Evolutionary conservation across 1,139 yeast genomes (phyloP), one percentile per base, ranked within the genome.

Genomic region (Blastobotrys proliferans): DNA sequence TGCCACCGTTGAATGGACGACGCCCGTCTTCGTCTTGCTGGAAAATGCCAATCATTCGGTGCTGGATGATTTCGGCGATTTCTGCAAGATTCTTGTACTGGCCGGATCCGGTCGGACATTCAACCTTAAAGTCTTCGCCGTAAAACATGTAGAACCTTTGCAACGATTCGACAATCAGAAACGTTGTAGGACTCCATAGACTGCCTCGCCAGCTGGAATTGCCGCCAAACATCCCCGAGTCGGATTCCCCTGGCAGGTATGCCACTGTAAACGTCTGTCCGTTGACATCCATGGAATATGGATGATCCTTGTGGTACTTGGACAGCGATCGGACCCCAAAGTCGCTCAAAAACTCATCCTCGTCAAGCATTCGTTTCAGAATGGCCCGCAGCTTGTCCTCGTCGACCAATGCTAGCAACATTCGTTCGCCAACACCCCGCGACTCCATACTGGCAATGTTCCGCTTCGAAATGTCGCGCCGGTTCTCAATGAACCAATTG

Each of bases 201-300:
- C 97, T 97, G 4, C 97, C 97, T 66, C 97, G 76, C 97, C 97
- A 90, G 65, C 88, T 90, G 22, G 96, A 87, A 62, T 90, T 90
- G 52, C 97, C 97, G 45, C 97, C 97, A 73, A 90, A 90, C 78
- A 90, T 77, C 9, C 96, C 96, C 3, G 95, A 83, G 60, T 87
- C 94, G 17, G 95, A 84, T 63, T 90, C 97, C 17, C 95, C 97
- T 2, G 97, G 87, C 46, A 88, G 76, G 64, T 90, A 90, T 50
- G 77, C 79, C 27, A 90, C 95, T 30, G 71, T 69, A 63, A 83
- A 90, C 38, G 73, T 71, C 53, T 81, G 74, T 13, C 95, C 95
- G 61, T 86, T 75, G 41, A 88, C 96, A 50, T 82, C 76, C 94
- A 88, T 86, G 44, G 78, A 76, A 59, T 83, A 88, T 3, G 97